A percentile compares a stretch with the other conserved stretches of the same genome.
These are phyloP conservation scores for Pythium dissimile DNA, from an alignment of 352 stramenopile species.

Conservation along the genomic window DNA sequence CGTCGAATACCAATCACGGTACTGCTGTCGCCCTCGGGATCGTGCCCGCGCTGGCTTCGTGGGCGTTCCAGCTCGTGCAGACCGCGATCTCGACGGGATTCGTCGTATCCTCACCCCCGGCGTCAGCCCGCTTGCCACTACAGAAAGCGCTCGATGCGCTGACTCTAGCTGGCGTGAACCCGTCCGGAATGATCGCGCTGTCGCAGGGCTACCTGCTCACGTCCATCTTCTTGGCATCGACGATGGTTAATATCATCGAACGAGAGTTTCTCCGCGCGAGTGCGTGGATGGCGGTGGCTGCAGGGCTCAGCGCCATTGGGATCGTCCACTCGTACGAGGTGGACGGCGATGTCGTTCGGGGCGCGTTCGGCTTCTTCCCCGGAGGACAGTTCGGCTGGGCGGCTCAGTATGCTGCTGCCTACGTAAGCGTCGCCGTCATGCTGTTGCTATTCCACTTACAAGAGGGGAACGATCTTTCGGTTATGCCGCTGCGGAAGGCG, in stretches of 20 bases:
- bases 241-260: conserved; percentile 48
- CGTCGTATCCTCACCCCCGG: background rate
- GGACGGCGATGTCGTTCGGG: conserved; percentile 25
- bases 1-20: conserved; percentile 40
- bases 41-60: conserved; percentile 35
- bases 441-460: conserved; percentile 30
- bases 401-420: conserved; percentile 16
- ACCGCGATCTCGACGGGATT: conserved; percentile 21
- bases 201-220: conserved; percentile 43
- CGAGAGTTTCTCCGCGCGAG: conserved; percentile 36
- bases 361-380: conserved; percentile 26
- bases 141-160: conserved; percentile 23
- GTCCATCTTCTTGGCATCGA: conserved; percentile 42
- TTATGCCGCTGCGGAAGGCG: conserved; percentile 2
- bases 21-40: conserved; percentile 39
- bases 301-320: conserved; percentile 27
- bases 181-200: conserved; percentile 36
- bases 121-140: conserved; percentile 6
- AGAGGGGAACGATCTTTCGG: conserved; percentile 24
- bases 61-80: conserved; percentile 40
- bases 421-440: conserved; percentile 17
- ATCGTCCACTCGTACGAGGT: conserved; percentile 43
- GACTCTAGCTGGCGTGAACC: conserved; percentile 29
- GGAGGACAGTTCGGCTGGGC: conserved; percentile 21
- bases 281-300: conserved; percentile 33